A percentile compares a stretch with the other conserved stretches of the same genome.
Conservation (phyloP, 192 early-diverging fungal genomes). For the Coemansia sp. region DNA sequence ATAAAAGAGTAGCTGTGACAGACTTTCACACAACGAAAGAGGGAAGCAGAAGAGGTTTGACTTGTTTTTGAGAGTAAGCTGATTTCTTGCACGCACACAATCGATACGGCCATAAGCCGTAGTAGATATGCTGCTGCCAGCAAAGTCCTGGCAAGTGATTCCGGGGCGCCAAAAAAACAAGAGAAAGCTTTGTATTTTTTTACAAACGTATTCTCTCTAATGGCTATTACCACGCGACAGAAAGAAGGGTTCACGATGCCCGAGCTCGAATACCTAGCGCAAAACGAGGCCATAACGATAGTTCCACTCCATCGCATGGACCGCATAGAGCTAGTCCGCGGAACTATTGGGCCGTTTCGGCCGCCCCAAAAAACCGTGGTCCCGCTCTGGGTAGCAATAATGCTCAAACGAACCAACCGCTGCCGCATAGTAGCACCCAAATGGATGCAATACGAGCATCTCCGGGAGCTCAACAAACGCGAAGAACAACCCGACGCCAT, state of each 20-base stretch:
- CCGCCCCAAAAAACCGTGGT: constrained; percentile 79
- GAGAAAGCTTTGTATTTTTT: neutral
- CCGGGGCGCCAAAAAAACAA: neutral
- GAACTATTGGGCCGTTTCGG: constrained; percentile 76
- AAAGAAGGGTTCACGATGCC: constrained; percentile 68
- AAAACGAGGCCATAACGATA: constrained; percentile 76
- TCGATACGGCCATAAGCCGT: constrained; percentile 3
- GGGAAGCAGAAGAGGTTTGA: neutral
- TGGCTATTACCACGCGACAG: constrained; percentile 49
- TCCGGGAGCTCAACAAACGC: constrained; percentile 64
- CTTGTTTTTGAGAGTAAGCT: neutral
- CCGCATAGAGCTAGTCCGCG: constrained; percentile 73
- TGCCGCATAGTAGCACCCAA: constrained; percentile 79
- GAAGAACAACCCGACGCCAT: constrained; percentile 67
- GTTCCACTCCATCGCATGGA: constrained; percentile 74
- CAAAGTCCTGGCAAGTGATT: neutral
- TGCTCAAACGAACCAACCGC: constrained; percentile 80
- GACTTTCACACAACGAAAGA: neutral
- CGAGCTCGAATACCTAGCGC: constrained; percentile 88
- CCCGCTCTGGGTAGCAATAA: constrained; percentile 87
- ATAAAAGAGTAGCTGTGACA: neutral
- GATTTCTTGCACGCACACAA: neutral
- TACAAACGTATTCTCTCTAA: neutral
- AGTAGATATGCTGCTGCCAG: neutral
- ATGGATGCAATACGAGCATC: constrained; percentile 80